Evolutionary conservation across 176 grass and related monocot genomes (phyloP), one percentile per base, ranked within the genome.

Genomic region (Phyllostachys edulis): DNA sequence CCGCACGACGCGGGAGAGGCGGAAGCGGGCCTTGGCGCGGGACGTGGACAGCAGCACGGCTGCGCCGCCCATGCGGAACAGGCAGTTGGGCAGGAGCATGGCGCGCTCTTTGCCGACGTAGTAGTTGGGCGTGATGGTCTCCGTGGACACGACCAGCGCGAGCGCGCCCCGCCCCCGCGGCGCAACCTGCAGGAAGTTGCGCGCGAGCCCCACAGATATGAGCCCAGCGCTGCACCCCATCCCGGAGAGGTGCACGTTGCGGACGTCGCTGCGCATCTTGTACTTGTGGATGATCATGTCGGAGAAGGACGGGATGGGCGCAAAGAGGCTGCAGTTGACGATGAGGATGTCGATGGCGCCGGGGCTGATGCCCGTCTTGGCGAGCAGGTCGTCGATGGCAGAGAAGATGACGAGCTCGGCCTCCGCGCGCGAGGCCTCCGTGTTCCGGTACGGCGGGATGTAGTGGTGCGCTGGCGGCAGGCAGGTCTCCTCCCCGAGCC

Each of bases 41-140:
- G 78, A 87, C 39, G 88, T 92, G 1, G 93, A 90, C 18, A 94
- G 87, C 46, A 94, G 82, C 85, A 77, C 81, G 5, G 93, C 93
- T 1, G 93, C 90, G 24, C 90, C 85, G 65, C 93, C 93, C 85
- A 94, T 94, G 1, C 93, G 84, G 87, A 94, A 94, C 1, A 94
- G 87, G 77, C 93, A 94, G 88, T 94, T 94, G 23, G 93, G 93
- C 3, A 94, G 87, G 0, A 94, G 90, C 93, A 94, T 94, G 1
- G 93, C 87, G 71, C 93, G 90, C 93, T 94, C 93, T 42, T 86
- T 92, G 0, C 93, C 93, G 9, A 92, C 67, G 84, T 94, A 94
- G 87, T 94, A 94, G 84, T 94, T 94, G 0, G 93, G 93, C 0
- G 93, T 94, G 87, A 94, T 92, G 69, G 91, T 94, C 88, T 94